Base-by-base conservation (phyloP, 2,329 filamentous ascomycete genomes). In the Colletotrichum musicola region DNA sequence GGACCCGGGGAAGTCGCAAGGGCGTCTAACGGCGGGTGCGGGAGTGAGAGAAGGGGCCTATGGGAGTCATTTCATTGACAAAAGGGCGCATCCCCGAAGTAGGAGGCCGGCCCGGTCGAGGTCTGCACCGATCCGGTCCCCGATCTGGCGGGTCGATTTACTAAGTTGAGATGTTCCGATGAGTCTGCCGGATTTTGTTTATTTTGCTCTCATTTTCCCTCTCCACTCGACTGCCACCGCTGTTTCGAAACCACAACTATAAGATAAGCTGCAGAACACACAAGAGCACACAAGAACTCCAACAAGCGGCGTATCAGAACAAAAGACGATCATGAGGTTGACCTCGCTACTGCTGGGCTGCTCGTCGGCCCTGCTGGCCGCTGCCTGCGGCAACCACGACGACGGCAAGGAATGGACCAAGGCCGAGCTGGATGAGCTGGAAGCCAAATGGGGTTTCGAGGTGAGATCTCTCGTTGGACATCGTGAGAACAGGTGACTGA, bases 361-460 rank as follows among this genome's bases (percentile, higher is more conserved):
- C 50, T 69, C 66, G 35, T 65, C 66, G 25, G 71, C 75, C 49
- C 72, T 73, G 10, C 70, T 79, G 49, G 71, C 76, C 20, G 67
- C 71, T 46, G 79, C 78, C 18, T 75, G 78, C 69, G 73, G 76
- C 46, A 74, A 76, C 53, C 72, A 79, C 73, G 72, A 81, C 69
- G 76, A 81, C 68, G 78, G 79, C 65, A 80, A 80, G 71, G 79
- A 83, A 59, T 88, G 83, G 80, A 81, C 81, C 20, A 80, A 82
- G 68, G 85, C 87, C 71, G 81, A 85, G 67, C 76, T 86, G 25
- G 83, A 83, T 16, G 85, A 87, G 73, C 77, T 89, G 50, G 83
- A 89, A 74, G 78, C 78, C 56, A 88, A 88, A 82, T 89, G 87
- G 87, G 85, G 86, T 2, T 80, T 80, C 53, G 87, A 89, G 78